Percentiles rank a stretch among this genome's conserved stretches.
Conservation (phyloP, 805 yeast genomes). For the Saccharomyces jurei region DNA sequence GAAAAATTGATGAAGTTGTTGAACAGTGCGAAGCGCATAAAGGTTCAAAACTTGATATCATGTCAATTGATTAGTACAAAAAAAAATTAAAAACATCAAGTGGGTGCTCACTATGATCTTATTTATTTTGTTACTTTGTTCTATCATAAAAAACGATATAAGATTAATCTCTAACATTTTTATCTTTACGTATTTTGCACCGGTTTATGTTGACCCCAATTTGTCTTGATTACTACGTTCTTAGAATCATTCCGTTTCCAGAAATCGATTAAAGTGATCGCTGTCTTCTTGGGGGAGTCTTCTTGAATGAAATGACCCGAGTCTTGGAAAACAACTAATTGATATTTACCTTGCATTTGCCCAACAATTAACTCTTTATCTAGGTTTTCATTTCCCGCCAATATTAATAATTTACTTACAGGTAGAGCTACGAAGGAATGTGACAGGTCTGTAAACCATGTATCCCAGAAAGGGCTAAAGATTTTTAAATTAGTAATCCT, state of each 20-base stretch:
- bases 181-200: not conserved
- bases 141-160: not conserved
- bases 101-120: too few relatives aligned
- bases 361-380: slow-evolving; percentile 85
- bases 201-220: slow-evolving; percentile 29
- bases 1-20: slow-evolving; percentile 77
- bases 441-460: slow-evolving; percentile 77
- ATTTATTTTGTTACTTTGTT: not conserved
- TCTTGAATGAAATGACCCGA: slow-evolving; percentile 95
- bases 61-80: slow-evolving; percentile 24
- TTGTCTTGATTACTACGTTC: slow-evolving; percentile 30
- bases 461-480: slow-evolving; percentile 66
- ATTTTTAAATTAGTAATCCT: slow-evolving; percentile 62
- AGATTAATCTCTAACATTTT: not conserved
- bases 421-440: slow-evolving; percentile 39
- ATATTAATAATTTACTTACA: slow-evolving; percentile 60
- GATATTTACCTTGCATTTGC: slow-evolving; percentile 97
- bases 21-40: slow-evolving; percentile 40
- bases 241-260: slow-evolving; percentile 36
- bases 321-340: slow-evolving; percentile 70
- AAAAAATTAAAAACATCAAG: not conserved
- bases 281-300: slow-evolving; percentile 67
- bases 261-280: slow-evolving; percentile 42
- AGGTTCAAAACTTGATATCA: slow-evolving; percentile 17
- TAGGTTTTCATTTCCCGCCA: slow-evolving; percentile 84